Percentiles rank a stretch among this genome's conserved stretches.
Evolutionary conservation across 495 filamentous ascomycete genomes (phyloP).

Genomic region (Penicillium manginii): DNA sequence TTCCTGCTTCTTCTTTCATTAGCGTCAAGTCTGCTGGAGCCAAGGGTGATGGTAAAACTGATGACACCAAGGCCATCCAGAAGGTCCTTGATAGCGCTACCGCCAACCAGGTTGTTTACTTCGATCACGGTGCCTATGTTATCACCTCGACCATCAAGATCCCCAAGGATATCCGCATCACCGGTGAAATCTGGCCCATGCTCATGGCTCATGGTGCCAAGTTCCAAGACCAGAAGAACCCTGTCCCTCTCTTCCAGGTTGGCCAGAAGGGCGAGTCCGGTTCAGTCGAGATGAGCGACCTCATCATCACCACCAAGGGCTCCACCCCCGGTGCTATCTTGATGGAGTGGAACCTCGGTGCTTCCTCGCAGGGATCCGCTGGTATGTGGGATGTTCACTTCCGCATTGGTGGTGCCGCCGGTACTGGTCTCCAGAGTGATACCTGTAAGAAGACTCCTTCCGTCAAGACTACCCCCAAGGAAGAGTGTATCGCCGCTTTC

Average conservation of each 20-base stretch:
- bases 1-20: conserved; percentile 56
- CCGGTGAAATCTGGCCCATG: conserved; percentile 89
- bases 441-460: conserved; percentile 68
- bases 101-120: conserved; percentile 74
- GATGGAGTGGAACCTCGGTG: conserved; percentile 87
- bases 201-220: conserved; percentile 79
- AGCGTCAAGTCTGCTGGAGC: conserved; percentile 78
- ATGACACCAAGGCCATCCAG: conserved; percentile 70
- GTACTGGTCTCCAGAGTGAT: conserved; percentile 78
- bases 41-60: conserved; percentile 71
- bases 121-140: conserved; percentile 89
- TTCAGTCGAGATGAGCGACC: conserved; percentile 79
- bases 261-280: conserved; percentile 80
- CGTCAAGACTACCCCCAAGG: conserved; percentile 54
- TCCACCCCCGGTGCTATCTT: conserved; percentile 84
- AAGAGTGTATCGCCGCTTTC: conserved; percentile 72
- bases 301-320: conserved; percentile 64
- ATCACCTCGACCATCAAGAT: conserved; percentile 83
- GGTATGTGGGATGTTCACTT: conserved; percentile 94
- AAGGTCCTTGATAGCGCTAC: conserved; percentile 64
- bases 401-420: conserved; percentile 78
- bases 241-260: conserved; percentile 65
- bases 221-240: conserved; percentile 73
- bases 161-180: conserved; percentile 66
- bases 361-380: conserved; percentile 64